These are phyloP conservation scores for Shiraia bambusicola DNA, from an alignment of 2,329 filamentous ascomycete genomes.

Conservation along the genomic window DNA sequence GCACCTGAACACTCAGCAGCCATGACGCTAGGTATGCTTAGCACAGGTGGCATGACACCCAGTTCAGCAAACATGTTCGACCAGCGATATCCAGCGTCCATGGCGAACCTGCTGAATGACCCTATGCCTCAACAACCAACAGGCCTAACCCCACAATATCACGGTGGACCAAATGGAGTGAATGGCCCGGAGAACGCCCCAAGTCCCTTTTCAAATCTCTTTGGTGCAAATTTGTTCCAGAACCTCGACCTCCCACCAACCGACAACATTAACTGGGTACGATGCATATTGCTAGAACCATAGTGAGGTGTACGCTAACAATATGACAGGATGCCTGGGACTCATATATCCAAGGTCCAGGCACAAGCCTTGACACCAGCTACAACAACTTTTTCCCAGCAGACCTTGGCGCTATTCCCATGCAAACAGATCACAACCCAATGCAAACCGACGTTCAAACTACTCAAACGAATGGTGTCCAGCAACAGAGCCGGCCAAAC, in stretches of 20 bases:
- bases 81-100: conserved; percentile 41
- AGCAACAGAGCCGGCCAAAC: conserved; percentile 28
- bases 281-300: conserved; percentile 21
- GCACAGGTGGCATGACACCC: conserved; percentile 61
- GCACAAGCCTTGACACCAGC: conserved; percentile 41
- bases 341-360: conserved; percentile 64
- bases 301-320: conserved; percentile 9
- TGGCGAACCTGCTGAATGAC: conserved; percentile 43
- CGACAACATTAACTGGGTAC: conserved; percentile 63
- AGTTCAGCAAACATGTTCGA: conserved; percentile 48
- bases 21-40: conserved; percentile 70
- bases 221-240: conserved; percentile 51
- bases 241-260: conserved; percentile 56
- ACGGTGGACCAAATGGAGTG: conserved; percentile 34
- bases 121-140: conserved; percentile 33
- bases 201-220: conserved; percentile 59
- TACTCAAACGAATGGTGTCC: conserved; percentile 15
- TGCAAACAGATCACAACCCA: conserved; percentile 31
- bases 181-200: conserved; percentile 45
- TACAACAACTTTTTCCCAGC: conserved; percentile 49
- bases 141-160: conserved; percentile 38
- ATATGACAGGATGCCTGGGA: conserved; percentile 61
- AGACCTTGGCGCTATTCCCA: conserved; percentile 40
- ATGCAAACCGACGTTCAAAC: conserved; percentile 21
- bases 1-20: conserved; percentile 64